These are phyloP conservation scores for Mycogone perniciosa DNA, from an alignment of 2,329 filamentous ascomycete species.

Conservation along the genomic window DNA sequence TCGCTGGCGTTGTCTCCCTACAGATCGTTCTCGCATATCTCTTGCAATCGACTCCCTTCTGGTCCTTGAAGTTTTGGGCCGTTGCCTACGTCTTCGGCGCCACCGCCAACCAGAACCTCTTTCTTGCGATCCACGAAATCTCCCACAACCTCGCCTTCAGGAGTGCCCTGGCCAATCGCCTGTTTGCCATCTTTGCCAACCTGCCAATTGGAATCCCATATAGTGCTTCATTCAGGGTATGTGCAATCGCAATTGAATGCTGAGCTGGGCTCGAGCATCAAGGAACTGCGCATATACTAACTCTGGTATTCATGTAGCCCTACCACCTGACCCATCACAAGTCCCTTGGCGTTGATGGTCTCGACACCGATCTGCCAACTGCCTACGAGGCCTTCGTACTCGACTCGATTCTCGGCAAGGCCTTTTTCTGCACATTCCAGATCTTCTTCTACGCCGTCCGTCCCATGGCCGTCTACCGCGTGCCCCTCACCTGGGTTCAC, in stretches of 20 bases:
- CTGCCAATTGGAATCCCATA: conserved; percentile 94
- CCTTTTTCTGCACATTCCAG: conserved; percentile 99
- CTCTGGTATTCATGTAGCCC: conserved; percentile 44
- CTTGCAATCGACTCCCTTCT: conserved; percentile 69
- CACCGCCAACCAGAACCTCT: conserved; percentile 96
- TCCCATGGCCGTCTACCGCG: conserved; percentile 87
- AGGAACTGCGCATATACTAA: not conserved
- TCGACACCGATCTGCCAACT: conserved; percentile 94
- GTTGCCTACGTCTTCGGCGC: conserved; percentile 89
- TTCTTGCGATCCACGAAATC: conserved; percentile 97
- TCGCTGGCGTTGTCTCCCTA: conserved; percentile 72
- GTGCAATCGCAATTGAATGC: conserved; percentile 23
- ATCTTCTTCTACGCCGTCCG: conserved; percentile 97
- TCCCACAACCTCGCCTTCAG: conserved; percentile 95
- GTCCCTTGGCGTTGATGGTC: conserved; percentile 89
- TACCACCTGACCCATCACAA: conserved; percentile 99
- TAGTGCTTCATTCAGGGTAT: conserved; percentile 84
- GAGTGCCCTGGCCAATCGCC: conserved; percentile 69
- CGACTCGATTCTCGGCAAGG: conserved; percentile 90
- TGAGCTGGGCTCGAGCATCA: not conserved
- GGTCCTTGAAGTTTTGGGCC: conserved; percentile 78
- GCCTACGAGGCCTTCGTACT: conserved; percentile 86
- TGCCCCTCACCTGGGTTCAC: conserved; percentile 83
- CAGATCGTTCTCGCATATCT: conserved; percentile 73
- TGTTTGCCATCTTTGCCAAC: conserved; percentile 90